Evolutionary conservation across 768 basidiomycete genomes (phyloP).

Genomic region (Termitomyces sp.): DNA sequence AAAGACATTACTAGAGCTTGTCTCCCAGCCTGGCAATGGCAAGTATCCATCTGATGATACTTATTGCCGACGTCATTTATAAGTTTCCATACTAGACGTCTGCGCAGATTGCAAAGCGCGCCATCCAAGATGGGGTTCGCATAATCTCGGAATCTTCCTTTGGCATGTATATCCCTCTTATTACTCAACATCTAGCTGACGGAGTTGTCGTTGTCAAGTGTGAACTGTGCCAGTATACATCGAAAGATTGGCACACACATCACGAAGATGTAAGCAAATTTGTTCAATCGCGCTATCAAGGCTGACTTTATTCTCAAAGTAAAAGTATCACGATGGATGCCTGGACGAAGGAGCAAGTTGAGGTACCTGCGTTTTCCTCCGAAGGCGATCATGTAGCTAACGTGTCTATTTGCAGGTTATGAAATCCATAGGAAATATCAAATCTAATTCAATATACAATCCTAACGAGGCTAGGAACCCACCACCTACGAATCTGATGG

Average conservation of each 20-base stretch:
- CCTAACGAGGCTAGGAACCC: conserved; percentile 80
- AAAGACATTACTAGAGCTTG: conserved; percentile 62
- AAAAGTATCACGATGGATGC: conserved; percentile 87
- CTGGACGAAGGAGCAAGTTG: conserved; percentile 86
- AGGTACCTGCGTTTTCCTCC: conserved; percentile 41
- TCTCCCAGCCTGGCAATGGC: conserved; percentile 77
- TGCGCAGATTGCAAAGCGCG: conserved; percentile 93
- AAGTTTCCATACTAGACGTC: conserved; percentile 43
- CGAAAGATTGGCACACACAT: conserved; percentile 93
- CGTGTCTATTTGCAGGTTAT: conserved; percentile 46
- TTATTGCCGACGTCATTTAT: conserved; percentile 8
- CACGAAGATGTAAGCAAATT: conserved; percentile 74
- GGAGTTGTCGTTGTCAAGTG: conserved; percentile 32
- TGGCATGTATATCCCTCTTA: conserved; percentile 43
- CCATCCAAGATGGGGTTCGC: conserved; percentile 83
- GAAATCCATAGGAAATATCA: conserved; percentile 75
- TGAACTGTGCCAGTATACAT: conserved; percentile 87
- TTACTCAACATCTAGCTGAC: neutral
- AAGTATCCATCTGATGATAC: conserved; percentile 16
- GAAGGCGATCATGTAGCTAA: neutral
- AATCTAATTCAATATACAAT: conserved; percentile 76
- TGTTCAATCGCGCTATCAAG: neutral
- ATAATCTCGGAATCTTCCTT: conserved; percentile 85
- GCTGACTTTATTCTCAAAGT: conserved; percentile 30
- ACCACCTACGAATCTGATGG: conserved; percentile 74